Base-by-base conservation (phyloP, 305 asterid genomes). In the Fraxinus latifolia region DNA sequence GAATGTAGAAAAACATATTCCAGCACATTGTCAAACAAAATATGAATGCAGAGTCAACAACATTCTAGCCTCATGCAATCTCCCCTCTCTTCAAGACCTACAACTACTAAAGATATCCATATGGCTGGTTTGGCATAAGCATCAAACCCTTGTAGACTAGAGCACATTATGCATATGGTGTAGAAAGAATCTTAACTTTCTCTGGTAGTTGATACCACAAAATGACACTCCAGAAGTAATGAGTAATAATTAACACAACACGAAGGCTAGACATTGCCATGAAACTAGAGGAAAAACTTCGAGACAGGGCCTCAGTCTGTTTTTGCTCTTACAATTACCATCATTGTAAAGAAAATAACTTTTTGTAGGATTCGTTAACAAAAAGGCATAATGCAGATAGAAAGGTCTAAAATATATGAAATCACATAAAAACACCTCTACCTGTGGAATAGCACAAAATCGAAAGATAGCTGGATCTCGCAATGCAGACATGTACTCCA, bases 391-490 rank as follows among this genome's bases (percentile, higher is more conserved):
- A 11, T 67, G 37, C 33, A 21, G 72, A 32, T 62, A 62, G 72
- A 62, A 65, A 65, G 34, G 34, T 23, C 33, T 65, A 65, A 9
- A 9, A 65, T 23, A 65, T 14, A 67, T 25, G 12, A 70, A 31
- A 70, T 14, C 75, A 29, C 42, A 29, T 70, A 70, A 29, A 29
- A 9, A 29, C 23, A 31, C 2, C 36, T 70, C 19, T 70, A 70
- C 39, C 75, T 67, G 77, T n/a, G 34, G 7, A 74, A 50, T 12
- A 76, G 97, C 98, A 92, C 99, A 96, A 88, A 96, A 96, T 14
- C 93, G 93, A 81, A 93, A 96, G 84, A 92, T 96, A 80, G 97
- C 86, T 78, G 96, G 97, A 89, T 95, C 93, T 60, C 85, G 88
- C 88, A 96, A 87, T 84, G 77, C 90, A 77, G 91, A 87, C 97